These are phyloP conservation scores for Dendrobium nobile DNA, from an alignment of 106 monocot genomes.

Conservation along the genomic window DNA sequence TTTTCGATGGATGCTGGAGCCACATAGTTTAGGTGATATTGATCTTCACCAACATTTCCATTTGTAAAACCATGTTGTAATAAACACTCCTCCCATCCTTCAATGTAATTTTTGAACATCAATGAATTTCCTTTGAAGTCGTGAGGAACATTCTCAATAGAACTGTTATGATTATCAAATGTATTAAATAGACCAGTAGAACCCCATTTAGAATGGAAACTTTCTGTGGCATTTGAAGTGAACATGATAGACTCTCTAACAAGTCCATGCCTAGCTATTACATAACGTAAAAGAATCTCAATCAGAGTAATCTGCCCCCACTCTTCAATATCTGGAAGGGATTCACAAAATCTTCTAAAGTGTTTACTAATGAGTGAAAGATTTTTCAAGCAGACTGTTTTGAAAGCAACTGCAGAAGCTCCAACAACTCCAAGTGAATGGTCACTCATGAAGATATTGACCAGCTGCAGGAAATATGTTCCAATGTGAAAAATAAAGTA, in stretches of 20 bases:
- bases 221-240: conserved; percentile 11
- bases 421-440: conserved; percentile 79
- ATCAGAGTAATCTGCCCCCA: conserved; percentile 90
- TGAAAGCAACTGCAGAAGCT: conserved; percentile 82
- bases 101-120: conserved; percentile 63
- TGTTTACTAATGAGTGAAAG: conserved; percentile 51
- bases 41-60: conserved; percentile 8
- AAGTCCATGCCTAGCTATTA: conserved; percentile 80
- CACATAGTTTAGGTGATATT: background rate
- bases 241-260: conserved; percentile 63
- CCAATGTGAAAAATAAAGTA: background rate
- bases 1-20: conserved; percentile 42
- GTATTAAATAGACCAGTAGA: background rate
- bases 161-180: conserved; percentile 10
- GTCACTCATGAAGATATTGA: conserved; percentile 62
- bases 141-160: conserved; percentile 1
- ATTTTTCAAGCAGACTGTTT: conserved; percentile 65
- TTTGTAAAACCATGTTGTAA: conserved; percentile 2
- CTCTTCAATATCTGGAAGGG: conserved; percentile 88
- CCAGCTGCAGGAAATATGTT: conserved; percentile 48
- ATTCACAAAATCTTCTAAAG: conserved; percentile 79
- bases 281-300: conserved; percentile 78
- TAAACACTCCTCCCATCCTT: conserved; percentile 46
- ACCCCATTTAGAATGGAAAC: conserved; percentile 12
- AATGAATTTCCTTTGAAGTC: conserved; percentile 19